Evolutionary conservation across 768 basidiomycete genomes (phyloP).

Genomic region (Hemileccinum impolitum): DNA sequence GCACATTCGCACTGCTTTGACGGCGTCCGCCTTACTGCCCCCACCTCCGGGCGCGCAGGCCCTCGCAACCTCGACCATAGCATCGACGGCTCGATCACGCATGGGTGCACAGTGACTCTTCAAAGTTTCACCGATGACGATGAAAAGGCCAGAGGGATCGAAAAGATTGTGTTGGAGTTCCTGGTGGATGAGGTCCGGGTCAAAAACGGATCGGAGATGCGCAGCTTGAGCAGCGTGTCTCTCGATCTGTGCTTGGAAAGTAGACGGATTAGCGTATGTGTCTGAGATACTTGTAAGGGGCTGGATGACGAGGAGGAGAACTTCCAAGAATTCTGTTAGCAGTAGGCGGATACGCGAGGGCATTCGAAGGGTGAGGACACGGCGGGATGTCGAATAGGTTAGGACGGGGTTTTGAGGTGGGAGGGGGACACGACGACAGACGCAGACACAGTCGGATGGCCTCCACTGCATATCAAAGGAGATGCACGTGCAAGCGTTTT

Average conservation of each 20-base stretch:
- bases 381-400: slow-evolving; percentile 41
- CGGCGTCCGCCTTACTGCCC: slow-evolving; percentile 59
- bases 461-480: slow-evolving; percentile 63
- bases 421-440: slow-evolving; percentile 44
- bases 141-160: slow-evolving; percentile 76
- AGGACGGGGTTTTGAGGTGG: slow-evolving; percentile 41
- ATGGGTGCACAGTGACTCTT: slow-evolving; percentile 94
- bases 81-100: slow-evolving; percentile 79
- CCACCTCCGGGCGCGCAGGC: slow-evolving; percentile 51
- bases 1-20: slow-evolving; percentile 75
- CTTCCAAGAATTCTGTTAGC: slow-evolving; percentile 73
- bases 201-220: slow-evolving; percentile 72
- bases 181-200: slow-evolving; percentile 78
- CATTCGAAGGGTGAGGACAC: slow-evolving; percentile 58
- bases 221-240: slow-evolving; percentile 62
- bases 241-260: slow-evolving; percentile 56
- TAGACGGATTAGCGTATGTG: slow-evolving; percentile 56
- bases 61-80: slow-evolving; percentile 72
- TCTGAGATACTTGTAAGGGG: slow-evolving; percentile 64
- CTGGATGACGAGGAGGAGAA: slow-evolving; percentile 80
- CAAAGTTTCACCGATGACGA: slow-evolving; percentile 73
- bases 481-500: slow-evolving; percentile 79
- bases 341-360: slow-evolving; percentile 70
- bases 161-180: slow-evolving; percentile 76
- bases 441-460: slow-evolving; percentile 54